phyloP scores from a whole-genome alignment of 345 rosid species.

The Nasturtium officinale region DNA sequence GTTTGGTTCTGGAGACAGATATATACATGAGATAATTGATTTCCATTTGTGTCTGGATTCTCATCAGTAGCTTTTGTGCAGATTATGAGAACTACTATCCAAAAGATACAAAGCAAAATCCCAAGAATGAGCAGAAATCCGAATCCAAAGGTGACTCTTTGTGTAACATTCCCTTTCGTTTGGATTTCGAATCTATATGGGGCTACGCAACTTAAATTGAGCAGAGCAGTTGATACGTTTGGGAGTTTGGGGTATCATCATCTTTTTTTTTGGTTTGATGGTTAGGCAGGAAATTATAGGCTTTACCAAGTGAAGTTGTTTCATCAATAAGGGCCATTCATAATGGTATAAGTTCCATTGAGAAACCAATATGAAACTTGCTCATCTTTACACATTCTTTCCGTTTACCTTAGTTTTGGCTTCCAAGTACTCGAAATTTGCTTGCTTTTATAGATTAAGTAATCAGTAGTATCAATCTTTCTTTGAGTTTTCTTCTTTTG shows the following conservation, averaged over 20 bases:
- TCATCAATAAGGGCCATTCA: not conserved
- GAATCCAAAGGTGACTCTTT: conserved; percentile 59
- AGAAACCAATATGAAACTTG: not conserved
- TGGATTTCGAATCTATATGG: not conserved
- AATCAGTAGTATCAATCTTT: not conserved
- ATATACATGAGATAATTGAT: not conserved
- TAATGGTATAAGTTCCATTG: not conserved
- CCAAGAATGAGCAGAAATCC: conserved; percentile 77
- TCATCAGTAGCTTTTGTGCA: conserved; percentile 38
- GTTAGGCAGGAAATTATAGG: not conserved
- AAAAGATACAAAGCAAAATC: conserved; percentile 67
- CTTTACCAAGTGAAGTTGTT: conserved; percentile 11
- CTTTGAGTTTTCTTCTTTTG: not conserved
- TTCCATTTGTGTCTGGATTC: not conserved
- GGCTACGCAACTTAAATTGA: not conserved
- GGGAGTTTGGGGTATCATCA: not conserved
- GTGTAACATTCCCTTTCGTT: conserved; percentile 17
- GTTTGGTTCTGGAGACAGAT: not conserved
- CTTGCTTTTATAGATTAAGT: conserved; percentile 7
- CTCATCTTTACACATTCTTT: not conserved
- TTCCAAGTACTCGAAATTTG: not conserved
- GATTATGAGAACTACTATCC: conserved; percentile 87
- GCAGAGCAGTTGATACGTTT: not conserved
- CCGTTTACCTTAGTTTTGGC: not conserved
- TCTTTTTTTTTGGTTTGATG: not conserved